Percentiles rank a stretch among this genome's conserved stretches.
Conservation (phyloP, 129 eudicot species). For the Chrysanthemum seticuspe region DNA sequence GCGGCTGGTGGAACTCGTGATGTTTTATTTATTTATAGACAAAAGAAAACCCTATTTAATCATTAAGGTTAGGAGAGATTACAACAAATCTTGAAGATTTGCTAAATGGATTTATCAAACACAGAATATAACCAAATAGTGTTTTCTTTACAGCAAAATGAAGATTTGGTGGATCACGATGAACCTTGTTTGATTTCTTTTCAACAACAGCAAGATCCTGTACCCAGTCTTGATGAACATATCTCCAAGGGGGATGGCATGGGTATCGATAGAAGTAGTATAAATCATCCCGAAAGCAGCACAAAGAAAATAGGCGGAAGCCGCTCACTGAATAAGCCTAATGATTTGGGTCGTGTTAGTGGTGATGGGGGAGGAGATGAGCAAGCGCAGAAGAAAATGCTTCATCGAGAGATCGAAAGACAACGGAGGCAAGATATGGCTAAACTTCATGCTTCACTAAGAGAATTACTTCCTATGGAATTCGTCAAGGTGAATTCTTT, state of each 20-base stretch:
- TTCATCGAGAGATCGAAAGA: constrained; percentile 62
- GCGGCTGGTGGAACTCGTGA: constrained; percentile 36
- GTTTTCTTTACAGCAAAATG: constrained; percentile 40
- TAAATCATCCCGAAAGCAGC: not conserved
- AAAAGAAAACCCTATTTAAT: constrained; percentile 29
- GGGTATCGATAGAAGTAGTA: not conserved
- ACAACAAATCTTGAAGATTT: constrained; percentile 39
- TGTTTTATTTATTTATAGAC: constrained; percentile 21
- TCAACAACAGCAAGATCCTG: constrained; percentile 24
- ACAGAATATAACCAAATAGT: constrained; percentile 25
- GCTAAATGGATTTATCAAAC: constrained; percentile 29
- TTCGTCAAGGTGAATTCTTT: constrained; percentile 46
- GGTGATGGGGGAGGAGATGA: constrained; percentile 7
- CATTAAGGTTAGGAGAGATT: constrained; percentile 24
- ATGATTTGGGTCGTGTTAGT: constrained; percentile 1
- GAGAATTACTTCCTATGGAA: constrained; percentile 66
- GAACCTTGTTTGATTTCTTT: constrained; percentile 28
- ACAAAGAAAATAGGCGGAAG: constrained; percentile 18
- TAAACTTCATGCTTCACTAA: constrained; percentile 54
- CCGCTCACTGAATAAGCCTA: not conserved
- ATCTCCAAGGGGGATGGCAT: constrained; percentile 17
- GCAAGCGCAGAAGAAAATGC: constrained; percentile 36
- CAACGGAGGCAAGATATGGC: constrained; percentile 75
- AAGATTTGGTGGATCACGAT: constrained; percentile 36
- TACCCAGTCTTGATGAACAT: constrained; percentile 27